Evolutionary conservation across 106 monocot genomes (phyloP).

Genomic region (Phalaenopsis aphrodite): DNA sequence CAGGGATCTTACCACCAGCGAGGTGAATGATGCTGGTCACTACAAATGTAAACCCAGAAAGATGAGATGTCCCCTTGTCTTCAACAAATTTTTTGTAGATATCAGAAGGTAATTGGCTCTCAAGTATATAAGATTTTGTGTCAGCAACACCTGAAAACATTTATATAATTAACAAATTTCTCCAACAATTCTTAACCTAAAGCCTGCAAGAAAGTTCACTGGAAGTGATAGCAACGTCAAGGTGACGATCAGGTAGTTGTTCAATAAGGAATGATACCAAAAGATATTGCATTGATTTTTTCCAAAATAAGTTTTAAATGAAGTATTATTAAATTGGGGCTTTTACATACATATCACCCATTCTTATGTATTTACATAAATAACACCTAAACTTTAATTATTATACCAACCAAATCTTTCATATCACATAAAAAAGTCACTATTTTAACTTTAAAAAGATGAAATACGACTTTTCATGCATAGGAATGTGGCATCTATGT

Average conservation of each 20-base stretch:
- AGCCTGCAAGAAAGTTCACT: background rate
- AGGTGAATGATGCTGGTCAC: constrained; percentile 76
- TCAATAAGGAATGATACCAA: background rate
- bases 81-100: constrained; percentile 58
- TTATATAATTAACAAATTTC: background rate
- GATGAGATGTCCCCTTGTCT: constrained; percentile 57
- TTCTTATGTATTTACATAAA: too few species aligned
- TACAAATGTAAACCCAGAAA: constrained; percentile 70
- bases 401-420: too few species aligned
- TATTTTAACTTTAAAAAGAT: too few species aligned
- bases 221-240: background rate
- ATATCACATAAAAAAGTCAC: too few species aligned
- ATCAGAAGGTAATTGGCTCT: constrained; percentile 55
- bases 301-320: background rate
- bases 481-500: too few species aligned
- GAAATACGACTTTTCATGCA: too few species aligned
- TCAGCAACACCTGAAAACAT: constrained; percentile 44
- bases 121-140: constrained; percentile 62
- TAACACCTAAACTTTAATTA: too few species aligned
- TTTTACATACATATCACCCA: too few species aligned
- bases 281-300: background rate
- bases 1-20: constrained; percentile 76
- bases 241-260: background rate
- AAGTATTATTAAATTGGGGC: background rate
- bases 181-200: background rate